Conservation (phyloP, 495 filamentous ascomycete genomes). For the Xylaria acuta region DNA sequence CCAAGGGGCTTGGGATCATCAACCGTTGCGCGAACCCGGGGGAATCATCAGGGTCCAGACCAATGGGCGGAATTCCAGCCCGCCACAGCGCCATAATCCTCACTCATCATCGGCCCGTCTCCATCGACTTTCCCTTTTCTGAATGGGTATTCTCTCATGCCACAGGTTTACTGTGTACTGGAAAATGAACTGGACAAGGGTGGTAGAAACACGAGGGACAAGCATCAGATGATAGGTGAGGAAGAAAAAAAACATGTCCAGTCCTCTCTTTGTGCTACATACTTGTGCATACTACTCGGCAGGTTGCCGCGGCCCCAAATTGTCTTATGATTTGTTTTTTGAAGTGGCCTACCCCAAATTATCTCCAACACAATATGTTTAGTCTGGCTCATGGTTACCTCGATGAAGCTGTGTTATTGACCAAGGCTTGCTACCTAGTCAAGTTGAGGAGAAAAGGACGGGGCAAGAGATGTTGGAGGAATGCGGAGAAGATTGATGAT, state of each 20-base stretch:
- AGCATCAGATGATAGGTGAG: conserved; percentile 6
- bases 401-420: background rate
- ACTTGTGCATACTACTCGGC: background rate
- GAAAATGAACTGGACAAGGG: background rate
- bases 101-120: conserved; percentile 24
- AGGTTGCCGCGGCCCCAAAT: background rate
- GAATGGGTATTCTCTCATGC: background rate
- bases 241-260: background rate
- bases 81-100: conserved; percentile 8
- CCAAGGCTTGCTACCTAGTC: background rate
- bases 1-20: background rate
- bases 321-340: background rate
- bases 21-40: background rate
- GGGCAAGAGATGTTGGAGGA: background rate
- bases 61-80: conserved; percentile 18
- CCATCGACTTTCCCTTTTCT: conserved; percentile 17
- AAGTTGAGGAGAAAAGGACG: background rate
- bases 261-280: background rate
- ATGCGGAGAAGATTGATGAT: conserved; percentile 8
- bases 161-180: background rate
- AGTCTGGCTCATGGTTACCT: background rate
- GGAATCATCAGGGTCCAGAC: background rate
- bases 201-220: background rate
- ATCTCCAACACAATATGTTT: background rate
- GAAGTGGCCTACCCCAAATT: background rate